These are phyloP conservation scores for Aquilaria malaccensis DNA, from an alignment of 345 rosid species.

Conservation along the genomic window DNA sequence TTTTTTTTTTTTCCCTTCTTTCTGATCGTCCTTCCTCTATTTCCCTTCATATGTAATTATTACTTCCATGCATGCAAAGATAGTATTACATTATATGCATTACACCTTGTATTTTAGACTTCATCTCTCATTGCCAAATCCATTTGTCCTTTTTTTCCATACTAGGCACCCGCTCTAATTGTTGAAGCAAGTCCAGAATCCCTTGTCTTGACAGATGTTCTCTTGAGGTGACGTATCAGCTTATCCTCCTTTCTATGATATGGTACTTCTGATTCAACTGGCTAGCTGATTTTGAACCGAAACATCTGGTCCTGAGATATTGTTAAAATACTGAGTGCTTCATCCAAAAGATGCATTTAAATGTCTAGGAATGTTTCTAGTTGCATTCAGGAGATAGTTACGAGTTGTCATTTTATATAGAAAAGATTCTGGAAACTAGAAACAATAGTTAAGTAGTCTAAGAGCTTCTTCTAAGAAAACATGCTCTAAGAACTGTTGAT, in stretches of 20 bases:
- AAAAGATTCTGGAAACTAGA: too few species aligned
- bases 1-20: background rate
- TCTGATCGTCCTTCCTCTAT: background rate
- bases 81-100: too few species aligned
- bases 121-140: too few species aligned
- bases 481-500: too few species aligned
- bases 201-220: conserved; percentile 61
- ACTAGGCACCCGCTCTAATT: conserved; percentile 82
- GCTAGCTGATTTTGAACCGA: background rate
- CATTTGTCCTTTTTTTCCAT: conserved; percentile 13
- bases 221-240: conserved; percentile 55
- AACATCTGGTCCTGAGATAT: background rate
- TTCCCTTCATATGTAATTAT: background rate
- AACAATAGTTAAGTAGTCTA: too few species aligned
- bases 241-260: background rate
- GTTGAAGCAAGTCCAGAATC: conserved; percentile 83
- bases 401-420: too few species aligned
- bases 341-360: too few species aligned
- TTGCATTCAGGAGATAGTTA: too few species aligned
- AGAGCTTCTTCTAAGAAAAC: too few species aligned
- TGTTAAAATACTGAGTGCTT: too few species aligned
- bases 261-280: background rate
- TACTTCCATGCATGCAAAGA: background rate
- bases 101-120: too few species aligned
- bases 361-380: too few species aligned